Conservation (phyloP, 176 grass and related monocot species). For the Neostapfia colusana region DNA sequence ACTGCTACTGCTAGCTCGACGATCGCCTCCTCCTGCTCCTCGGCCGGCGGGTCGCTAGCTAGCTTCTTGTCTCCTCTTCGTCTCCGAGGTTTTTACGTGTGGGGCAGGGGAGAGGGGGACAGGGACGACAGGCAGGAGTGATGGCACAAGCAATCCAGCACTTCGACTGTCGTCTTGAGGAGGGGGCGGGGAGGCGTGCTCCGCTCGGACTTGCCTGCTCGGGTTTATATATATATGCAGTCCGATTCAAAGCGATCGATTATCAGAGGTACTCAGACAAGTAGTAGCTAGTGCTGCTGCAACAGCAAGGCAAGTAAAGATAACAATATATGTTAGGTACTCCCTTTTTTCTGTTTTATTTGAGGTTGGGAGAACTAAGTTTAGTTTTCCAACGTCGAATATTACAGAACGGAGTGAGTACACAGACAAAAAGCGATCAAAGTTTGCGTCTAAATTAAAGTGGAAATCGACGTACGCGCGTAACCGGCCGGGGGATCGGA, state of each 20-base stretch:
- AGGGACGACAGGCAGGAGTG: conserved; percentile 44
- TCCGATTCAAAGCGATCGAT: neutral
- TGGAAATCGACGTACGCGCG: too few species aligned
- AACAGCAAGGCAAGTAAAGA: conserved; percentile 10
- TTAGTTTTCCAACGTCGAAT: too few species aligned
- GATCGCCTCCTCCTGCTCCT: neutral
- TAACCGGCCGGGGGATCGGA: too few species aligned
- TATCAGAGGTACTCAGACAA: too few species aligned
- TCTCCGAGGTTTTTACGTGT: neutral
- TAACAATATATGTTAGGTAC: conserved; percentile 47
- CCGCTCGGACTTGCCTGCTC: neutral
- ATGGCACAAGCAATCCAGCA: conserved; percentile 31
- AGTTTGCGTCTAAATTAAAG: neutral
- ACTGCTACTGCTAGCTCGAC: too few species aligned
- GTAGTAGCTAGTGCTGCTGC: conserved; percentile 23
- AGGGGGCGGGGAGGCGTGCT: too few species aligned
- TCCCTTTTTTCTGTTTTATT: too few species aligned
- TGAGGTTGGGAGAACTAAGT: too few species aligned
- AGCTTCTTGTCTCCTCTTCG: too few species aligned
- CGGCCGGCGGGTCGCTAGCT: too few species aligned
- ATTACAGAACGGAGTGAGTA: too few species aligned
- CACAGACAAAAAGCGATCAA: conserved; percentile 4
- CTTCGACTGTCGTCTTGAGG: too few species aligned
- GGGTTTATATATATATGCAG: neutral
- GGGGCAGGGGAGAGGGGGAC: conserved; percentile 28